phyloP scores from a whole-genome alignment of 2,329 filamentous ascomycete species.

The Phialophora macrospora region DNA sequence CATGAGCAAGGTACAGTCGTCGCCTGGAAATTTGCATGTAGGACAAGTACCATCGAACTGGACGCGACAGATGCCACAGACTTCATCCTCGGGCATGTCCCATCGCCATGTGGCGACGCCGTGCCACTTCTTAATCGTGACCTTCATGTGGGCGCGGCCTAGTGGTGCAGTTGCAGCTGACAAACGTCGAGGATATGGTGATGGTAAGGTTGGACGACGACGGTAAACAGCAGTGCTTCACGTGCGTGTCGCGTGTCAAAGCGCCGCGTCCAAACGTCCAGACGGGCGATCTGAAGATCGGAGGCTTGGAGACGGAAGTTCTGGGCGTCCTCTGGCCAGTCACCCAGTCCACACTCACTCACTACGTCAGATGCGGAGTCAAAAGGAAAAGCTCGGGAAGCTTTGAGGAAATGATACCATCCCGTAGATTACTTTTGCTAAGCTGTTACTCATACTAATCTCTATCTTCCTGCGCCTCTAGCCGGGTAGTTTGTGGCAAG shows the following conservation, averaged over 20 bases:
- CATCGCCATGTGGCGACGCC: conserved; percentile 96
- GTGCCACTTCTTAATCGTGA: conserved; percentile 91
- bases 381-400: conserved; percentile 23
- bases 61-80: conserved; percentile 97
- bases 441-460: conserved; percentile 13
- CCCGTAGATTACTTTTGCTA: conserved; percentile 3
- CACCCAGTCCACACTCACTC: no score
- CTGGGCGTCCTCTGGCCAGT: background rate
- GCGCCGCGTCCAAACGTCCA: conserved; percentile 7
- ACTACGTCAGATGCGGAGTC: conserved; percentile 22
- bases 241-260: conserved; percentile 9
- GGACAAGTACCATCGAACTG: conserved; percentile 98
- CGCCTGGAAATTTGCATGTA: conserved; percentile 95
- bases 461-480: conserved; percentile 24
- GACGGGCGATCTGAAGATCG: conserved; percentile 4
- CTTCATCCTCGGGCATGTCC: conserved; percentile 96
- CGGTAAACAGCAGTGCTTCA: background rate
- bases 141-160: conserved; percentile 75
- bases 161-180: background rate
- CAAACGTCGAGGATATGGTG: background rate
- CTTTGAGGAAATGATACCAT: conserved; percentile 20
- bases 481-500: background rate
- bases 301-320: background rate
- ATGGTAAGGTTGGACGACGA: background rate
- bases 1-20: conserved; percentile 89